Conservation (phyloP, 2,329 filamentous ascomycete species). For the Pseudogymnoascus verrucosus region DNA sequence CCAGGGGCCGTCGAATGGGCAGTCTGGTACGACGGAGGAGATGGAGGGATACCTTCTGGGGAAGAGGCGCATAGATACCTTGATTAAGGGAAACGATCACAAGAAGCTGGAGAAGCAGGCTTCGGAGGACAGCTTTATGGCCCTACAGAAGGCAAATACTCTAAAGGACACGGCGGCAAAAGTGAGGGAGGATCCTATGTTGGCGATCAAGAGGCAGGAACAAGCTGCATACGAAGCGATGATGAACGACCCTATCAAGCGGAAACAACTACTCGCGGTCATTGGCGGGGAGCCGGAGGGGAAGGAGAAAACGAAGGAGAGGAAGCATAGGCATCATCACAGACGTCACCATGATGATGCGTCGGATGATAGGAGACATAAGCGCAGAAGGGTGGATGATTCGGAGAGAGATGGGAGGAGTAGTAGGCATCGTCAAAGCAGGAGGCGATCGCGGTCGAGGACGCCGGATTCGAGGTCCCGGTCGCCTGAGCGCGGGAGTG, state of each 20-base stretch:
- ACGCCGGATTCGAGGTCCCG: slow-evolving; percentile 26
- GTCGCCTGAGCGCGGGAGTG: slow-evolving; percentile 3
- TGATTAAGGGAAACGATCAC: slow-evolving; percentile 73
- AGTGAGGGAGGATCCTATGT: slow-evolving; percentile 80
- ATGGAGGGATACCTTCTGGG: slow-evolving; percentile 90
- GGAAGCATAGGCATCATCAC: slow-evolving; percentile 37
- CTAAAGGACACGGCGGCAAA: slow-evolving; percentile 76
- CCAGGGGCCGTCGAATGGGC: slow-evolving; percentile 70
- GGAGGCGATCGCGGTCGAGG: slow-evolving; percentile 35
- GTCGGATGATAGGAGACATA: slow-evolving; percentile 35
- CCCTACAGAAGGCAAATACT: slow-evolving; percentile 61
- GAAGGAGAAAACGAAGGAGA: slow-evolving; percentile 36
- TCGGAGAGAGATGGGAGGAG: slow-evolving; percentile 32
- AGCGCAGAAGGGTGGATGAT: slow-evolving; percentile 33
- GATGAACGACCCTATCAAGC: slow-evolving; percentile 68
- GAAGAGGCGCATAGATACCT: slow-evolving; percentile 81
- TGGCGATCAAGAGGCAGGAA: slow-evolving; percentile 90
- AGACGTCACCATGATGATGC: slow-evolving; percentile 26
- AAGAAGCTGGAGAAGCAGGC: slow-evolving; percentile 74
- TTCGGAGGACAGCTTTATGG: slow-evolving; percentile 51
- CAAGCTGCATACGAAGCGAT: slow-evolving; percentile 71
- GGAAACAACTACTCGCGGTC: slow-evolving; percentile 57
- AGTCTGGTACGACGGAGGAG: slow-evolving; percentile 73
- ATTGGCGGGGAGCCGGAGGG: slow-evolving; percentile 48
- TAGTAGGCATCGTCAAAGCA: slow-evolving; percentile 29